Evolutionary conservation across 805 yeast genomes (phyloP).

Genomic region (Zygosaccharomyces bailii): DNA sequence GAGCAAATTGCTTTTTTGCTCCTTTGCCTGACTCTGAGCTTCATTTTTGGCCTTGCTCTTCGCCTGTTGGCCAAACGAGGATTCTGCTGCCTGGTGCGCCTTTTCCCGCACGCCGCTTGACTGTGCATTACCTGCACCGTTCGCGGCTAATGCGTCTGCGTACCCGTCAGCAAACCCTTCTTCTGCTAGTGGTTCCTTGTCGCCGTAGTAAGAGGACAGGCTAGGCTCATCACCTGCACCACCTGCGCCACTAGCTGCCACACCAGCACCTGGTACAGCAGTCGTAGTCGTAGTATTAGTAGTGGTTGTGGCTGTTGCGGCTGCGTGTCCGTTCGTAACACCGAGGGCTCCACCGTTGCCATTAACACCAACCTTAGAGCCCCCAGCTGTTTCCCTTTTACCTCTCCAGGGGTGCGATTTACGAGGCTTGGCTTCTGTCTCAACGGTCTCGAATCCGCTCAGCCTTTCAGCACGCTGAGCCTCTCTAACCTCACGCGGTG

Average conservation of each 20-base stretch:
- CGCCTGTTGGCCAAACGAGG: constrained; percentile 1
- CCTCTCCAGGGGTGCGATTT: background rate
- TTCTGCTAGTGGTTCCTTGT: background rate
- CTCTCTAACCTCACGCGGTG: constrained; percentile 10
- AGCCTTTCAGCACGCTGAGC: background rate
- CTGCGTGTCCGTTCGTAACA: background rate
- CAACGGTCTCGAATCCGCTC: background rate
- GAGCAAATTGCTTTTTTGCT: constrained; percentile 11
- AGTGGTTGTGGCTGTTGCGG: background rate
- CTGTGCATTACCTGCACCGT: no score
- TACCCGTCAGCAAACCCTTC: constrained; percentile 6
- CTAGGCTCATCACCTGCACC: background rate
- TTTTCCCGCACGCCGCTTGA: constrained; percentile 4
- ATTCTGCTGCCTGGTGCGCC: constrained; percentile 1
- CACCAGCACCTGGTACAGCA: background rate
- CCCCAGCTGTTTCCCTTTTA: background rate
- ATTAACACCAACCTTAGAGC: background rate
- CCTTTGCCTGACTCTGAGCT: constrained; percentile 3
- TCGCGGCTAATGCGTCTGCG: constrained; percentile 1
- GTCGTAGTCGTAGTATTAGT: no score
- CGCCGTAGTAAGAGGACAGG: background rate
- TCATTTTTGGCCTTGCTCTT: constrained; percentile 3
- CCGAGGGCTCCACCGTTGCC: background rate
- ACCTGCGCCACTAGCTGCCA: background rate
- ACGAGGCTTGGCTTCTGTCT: background rate